Conservation (phyloP, 768 basidiomycete genomes). For the Fistulinella prunicolor region DNA sequence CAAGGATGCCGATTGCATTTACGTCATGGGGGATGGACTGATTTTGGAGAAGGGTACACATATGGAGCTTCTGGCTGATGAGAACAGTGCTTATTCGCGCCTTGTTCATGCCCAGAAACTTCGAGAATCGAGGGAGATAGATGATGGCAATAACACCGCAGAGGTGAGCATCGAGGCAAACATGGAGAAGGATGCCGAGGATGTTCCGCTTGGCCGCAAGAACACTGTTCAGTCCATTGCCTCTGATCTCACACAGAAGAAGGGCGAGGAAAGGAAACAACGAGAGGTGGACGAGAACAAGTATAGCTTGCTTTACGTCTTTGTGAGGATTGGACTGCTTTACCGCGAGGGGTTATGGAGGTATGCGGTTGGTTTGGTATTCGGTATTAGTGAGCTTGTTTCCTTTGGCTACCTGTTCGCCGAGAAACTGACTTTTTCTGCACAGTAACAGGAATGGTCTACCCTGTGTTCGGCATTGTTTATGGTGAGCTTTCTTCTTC, state of each 20-base stretch:
- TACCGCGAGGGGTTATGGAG: constrained; percentile 55
- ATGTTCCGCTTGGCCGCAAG: constrained; percentile 53
- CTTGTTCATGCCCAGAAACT: constrained; percentile 80
- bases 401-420: neutral
- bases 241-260: constrained; percentile 63
- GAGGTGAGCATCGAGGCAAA: constrained; percentile 35
- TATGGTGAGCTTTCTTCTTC: constrained; percentile 37
- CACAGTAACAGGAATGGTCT: constrained; percentile 56
- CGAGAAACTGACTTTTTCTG: neutral
- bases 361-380: constrained; percentile 57
- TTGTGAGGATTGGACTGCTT: constrained; percentile 65
- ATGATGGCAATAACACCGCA: constrained; percentile 26
- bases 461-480: constrained; percentile 70
- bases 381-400: constrained; percentile 41
- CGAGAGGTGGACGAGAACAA: constrained; percentile 32
- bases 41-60: constrained; percentile 83
- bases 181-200: constrained; percentile 52
- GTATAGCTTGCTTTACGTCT: constrained; percentile 55
- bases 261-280: constrained; percentile 31
- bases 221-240: constrained; percentile 51
- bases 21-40: constrained; percentile 86
- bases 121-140: constrained; percentile 52
- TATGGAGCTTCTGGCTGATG: constrained; percentile 54
- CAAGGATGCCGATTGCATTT: constrained; percentile 79
- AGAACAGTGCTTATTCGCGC: constrained; percentile 65